Evolutionary conservation across 768 basidiomycete species (phyloP), one percentile per base, ranked within the genome.

Genomic region (Russula compacta): DNA sequence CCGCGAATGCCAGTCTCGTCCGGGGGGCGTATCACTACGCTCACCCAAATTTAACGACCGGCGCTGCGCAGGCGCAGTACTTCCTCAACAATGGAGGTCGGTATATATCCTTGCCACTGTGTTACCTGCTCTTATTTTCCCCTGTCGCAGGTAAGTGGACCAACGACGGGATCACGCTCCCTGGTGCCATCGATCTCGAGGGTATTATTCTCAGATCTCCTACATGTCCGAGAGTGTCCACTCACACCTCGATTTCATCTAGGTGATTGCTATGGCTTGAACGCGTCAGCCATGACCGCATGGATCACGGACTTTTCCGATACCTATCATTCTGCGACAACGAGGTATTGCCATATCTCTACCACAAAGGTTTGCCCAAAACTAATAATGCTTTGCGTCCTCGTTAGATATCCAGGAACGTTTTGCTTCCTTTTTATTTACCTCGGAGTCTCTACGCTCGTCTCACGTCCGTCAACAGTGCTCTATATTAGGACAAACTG

Each of bases 401-500:
- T 55, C 43, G n/a, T 32, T 59, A 78, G 80, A 29, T 79, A 72
- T 62, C 79, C 78, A 42, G 71, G 80, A 77, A 54, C 40, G 66
- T 70, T 17, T 14, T 39, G 15, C 33, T 44, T 29, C 24, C 4
- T 10, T 24, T 17, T 4, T 15, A 9, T 49, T 8, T 10, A 1
- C 8, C 2, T 4, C 15, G 8, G 17, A 7, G 15, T 38, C 8
- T 15, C 17, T 3, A 14, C 19, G 14, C 10, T 36, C 24, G 12
- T 47, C 51, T 53, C 35, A 32, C n/a, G 17, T 21, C 46, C 17
- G 50, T 33, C 38, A 57, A 10, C 19, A 80, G 81, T 81, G 43
- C 83, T 85, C 58, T 86, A 86, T 64, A 81, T 81, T 33, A 83
- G 81, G 4, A 84, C 82, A 11, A 74, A 79, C 68, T 87, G 85